A percentile compares a stretch with the other conserved stretches of the same genome.
Conservation (phyloP, 176 grass and related monocot species). For the Rhipidocladum racemiflorum region DNA sequence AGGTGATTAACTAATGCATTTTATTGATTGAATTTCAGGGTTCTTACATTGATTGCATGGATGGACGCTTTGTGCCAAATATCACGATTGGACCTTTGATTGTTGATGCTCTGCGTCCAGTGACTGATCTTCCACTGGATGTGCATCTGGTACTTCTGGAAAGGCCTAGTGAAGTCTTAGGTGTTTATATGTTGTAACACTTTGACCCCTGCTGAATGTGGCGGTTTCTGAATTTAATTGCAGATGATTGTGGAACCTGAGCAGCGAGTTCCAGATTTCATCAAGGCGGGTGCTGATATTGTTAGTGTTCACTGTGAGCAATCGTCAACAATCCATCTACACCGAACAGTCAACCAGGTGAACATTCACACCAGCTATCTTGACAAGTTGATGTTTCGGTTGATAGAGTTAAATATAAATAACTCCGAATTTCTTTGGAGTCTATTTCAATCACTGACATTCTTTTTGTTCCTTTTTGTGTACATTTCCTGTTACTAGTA, state of each 20-base stretch:
- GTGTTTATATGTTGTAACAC: not conserved
- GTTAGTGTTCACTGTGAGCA: constrained; percentile 98
- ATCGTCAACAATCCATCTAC: constrained; percentile 87
- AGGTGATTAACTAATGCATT: too few species aligned
- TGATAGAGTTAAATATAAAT: not conserved
- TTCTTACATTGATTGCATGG: constrained; percentile 99
- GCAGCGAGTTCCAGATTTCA: constrained; percentile 94
- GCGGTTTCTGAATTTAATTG: constrained; percentile 36
- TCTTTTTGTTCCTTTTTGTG: not conserved
- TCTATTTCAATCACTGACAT: not conserved
- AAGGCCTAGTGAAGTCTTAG: constrained; percentile 7
- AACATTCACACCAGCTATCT: not conserved
- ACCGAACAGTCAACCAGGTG: constrained; percentile 87
- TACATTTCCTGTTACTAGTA: not conserved
- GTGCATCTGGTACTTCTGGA: constrained; percentile 82
- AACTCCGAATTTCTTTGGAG: not conserved
- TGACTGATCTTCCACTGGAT: constrained; percentile 97
- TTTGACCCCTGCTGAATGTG: constrained; percentile 2
- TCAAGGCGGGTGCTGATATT: constrained; percentile 98
- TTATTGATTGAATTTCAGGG: too few species aligned
- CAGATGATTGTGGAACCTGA: constrained; percentile 99
- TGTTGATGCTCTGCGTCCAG: constrained; percentile 82
- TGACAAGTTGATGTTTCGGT: not conserved
- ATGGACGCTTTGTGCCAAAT: constrained; percentile 95
- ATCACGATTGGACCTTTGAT: constrained; percentile 96